These are phyloP conservation scores for Rhodomyrtus psidioides DNA, from an alignment of 441 rosid species.

Conservation along the genomic window DNA sequence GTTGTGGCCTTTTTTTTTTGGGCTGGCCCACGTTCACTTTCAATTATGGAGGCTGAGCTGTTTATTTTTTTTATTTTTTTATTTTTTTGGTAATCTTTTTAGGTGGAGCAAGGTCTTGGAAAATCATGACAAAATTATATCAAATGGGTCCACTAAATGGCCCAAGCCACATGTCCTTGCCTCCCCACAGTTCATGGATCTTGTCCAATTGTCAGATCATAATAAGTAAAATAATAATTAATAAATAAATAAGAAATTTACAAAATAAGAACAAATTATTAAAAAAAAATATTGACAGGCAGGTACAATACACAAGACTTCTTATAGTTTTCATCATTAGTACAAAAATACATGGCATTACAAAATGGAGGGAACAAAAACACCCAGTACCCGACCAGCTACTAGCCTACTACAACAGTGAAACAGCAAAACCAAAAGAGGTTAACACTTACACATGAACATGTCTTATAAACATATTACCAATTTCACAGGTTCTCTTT, in stretches of 20 bases:
- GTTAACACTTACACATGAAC: not conserved
- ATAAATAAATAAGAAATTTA: not conserved
- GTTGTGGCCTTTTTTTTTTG: not conserved
- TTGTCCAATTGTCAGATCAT: not conserved
- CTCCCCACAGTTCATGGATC: slow-evolving; percentile 23
- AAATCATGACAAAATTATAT: not conserved
- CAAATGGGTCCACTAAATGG: slow-evolving; percentile 1
- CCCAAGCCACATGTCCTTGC: slow-evolving; percentile 25
- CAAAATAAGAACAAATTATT: not conserved
- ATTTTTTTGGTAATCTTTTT: not conserved
- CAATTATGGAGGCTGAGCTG: not conserved
- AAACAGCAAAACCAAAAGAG: not conserved
- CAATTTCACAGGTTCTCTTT: slow-evolving; percentile 7
- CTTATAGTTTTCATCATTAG: not conserved
- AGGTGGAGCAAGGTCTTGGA: not conserved
- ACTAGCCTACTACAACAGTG: not conserved
- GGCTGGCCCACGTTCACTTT: not conserved
- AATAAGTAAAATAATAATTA: not conserved
- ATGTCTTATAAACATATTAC: not conserved
- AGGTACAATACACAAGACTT: slow-evolving; percentile 9
- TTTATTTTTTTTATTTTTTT: not conserved
- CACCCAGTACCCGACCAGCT: slow-evolving; percentile 7
- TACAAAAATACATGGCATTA: not conserved
- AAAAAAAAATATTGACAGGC: not conserved
- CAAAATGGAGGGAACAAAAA: slow-evolving; percentile 9